These are phyloP conservation scores for Parascedosporium putredinis DNA, from an alignment of 2,329 filamentous ascomycete species.

Conservation along the genomic window DNA sequence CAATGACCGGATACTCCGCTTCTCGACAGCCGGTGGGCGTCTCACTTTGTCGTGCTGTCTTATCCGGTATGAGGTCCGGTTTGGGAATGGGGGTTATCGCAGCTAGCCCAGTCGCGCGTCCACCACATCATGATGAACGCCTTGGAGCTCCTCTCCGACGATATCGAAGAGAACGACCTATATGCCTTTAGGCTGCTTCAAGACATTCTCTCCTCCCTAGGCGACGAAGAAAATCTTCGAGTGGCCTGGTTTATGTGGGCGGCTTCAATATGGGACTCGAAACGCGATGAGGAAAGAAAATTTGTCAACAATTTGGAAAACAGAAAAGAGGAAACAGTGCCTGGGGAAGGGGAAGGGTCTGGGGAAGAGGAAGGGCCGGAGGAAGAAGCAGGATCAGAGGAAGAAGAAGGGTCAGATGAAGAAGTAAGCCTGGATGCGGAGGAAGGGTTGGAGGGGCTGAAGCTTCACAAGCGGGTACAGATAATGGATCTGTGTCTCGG, in stretches of 20 bases:
- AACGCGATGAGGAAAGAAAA: neutral
- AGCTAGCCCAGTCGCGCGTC: neutral
- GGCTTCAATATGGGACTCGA: neutral
- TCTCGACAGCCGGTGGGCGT: neutral
- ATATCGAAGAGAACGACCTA: neutral
- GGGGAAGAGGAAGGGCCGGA: neutral
- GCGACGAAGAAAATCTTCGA: neutral
- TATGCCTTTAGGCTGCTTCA: neutral
- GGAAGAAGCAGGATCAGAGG: neutral
- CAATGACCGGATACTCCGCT: neutral
- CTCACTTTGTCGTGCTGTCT: neutral
- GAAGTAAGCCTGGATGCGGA: too few relatives aligned
- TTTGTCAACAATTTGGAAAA: too few relatives aligned
- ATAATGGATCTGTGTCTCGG: neutral
- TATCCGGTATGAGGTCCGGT: neutral
- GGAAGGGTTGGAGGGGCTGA: neutral
- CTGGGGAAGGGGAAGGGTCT: neutral
- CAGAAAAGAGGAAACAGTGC: too few relatives aligned
- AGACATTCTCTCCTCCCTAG: neutral
- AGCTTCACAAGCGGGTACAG: neutral
- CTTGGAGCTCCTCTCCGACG: neutral
- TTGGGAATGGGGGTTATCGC: neutral
- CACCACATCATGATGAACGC: neutral
- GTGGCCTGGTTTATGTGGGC: neutral
- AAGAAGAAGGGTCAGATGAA: neutral